Evolutionary conservation across 192 early-diverging fungal species (phyloP).

Genomic region (Haplosporangium gracile): DNA sequence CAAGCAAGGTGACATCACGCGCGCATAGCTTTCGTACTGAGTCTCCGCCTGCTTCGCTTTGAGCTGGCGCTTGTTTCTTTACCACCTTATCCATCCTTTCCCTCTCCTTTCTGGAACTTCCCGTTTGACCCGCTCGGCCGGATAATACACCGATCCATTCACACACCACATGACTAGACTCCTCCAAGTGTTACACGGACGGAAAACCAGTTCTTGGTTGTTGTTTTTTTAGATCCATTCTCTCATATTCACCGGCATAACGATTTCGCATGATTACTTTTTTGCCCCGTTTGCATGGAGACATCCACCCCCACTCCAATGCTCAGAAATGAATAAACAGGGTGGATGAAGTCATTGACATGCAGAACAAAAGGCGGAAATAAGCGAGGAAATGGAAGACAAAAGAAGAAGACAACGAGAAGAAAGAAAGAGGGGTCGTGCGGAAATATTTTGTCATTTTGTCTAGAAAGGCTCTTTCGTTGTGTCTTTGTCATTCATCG

Average conservation of each 20-base stretch:
- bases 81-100: background rate
- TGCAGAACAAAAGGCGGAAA: background rate
- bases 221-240: background rate
- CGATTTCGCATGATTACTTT: background rate
- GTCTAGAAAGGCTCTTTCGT: background rate
- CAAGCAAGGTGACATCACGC: slow-evolving; percentile 11
- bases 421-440: background rate
- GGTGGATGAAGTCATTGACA: background rate
- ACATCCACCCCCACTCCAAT: background rate
- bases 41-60: no score
- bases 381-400: background rate
- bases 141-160: background rate
- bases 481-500: background rate
- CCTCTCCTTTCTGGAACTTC: no score
- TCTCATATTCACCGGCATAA: background rate
- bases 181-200: background rate
- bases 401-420: background rate
- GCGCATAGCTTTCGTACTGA: background rate
- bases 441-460: background rate
- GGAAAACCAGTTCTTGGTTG: background rate
- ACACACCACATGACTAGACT: background rate
- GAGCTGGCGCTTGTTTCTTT: background rate
- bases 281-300: background rate
- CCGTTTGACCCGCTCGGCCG: background rate
- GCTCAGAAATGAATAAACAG: background rate